Conservation (phyloP, 23 red algal genomes). For the Cyanidioschyzon merolae region DNA sequence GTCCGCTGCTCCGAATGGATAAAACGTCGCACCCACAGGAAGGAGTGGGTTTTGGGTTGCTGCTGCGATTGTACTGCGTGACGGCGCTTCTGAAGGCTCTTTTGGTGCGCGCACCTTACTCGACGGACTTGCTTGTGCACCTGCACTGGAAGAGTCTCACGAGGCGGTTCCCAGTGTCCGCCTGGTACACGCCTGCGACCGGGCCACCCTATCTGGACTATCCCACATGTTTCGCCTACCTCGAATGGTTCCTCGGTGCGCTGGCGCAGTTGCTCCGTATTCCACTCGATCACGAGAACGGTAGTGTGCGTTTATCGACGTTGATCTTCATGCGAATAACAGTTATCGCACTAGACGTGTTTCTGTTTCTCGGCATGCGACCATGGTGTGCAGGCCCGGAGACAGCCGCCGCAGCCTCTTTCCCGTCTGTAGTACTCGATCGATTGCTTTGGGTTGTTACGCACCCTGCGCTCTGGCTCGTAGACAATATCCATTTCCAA, state of each 20-base stretch:
- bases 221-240: conserved; percentile 71
- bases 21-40: too few relatives aligned
- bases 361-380: conserved; percentile 24
- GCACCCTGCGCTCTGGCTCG: conserved; percentile 45
- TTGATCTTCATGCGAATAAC: conserved; percentile 34
- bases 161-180: conserved; percentile 22
- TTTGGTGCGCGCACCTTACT: not conserved
- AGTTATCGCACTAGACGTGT: conserved; percentile 26
- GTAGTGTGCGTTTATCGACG: not conserved
- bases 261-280: conserved; percentile 19
- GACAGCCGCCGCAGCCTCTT: not conserved
- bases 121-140: conserved; percentile 79
- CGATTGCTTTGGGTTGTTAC: not conserved
- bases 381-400: not conserved
- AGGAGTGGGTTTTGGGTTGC: too few relatives aligned
- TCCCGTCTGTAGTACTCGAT: not conserved
- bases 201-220: conserved; percentile 74
- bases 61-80: not conserved
- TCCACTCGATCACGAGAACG: not conserved
- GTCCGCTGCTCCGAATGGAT: too few relatives aligned
- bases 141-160: conserved; percentile 68
- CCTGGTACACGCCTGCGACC: conserved; percentile 67
- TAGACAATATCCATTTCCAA: conserved; percentile 96
- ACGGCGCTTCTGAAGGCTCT: not conserved
- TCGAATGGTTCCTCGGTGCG: conserved; percentile 33